These are phyloP conservation scores for Bacidia gigantensis DNA, from an alignment of 495 filamentous ascomycete genomes.

Conservation along the genomic window DNA sequence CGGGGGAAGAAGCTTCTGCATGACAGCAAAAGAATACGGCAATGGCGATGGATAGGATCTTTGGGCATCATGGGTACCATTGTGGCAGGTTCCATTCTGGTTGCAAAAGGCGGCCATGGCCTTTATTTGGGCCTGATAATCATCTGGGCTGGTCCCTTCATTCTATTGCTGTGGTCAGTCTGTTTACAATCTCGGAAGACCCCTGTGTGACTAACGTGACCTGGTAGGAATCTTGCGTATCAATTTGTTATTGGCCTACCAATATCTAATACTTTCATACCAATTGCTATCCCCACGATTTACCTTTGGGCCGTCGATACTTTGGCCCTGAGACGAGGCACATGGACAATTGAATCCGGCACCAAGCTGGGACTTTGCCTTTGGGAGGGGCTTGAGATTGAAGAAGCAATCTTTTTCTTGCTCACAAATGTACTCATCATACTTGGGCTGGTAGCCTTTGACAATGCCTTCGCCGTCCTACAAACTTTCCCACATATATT, in stretches of 20 bases:
- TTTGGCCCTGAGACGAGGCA: conserved; percentile 43
- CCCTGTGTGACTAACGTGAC: too few species aligned
- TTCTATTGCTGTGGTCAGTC: conserved; percentile 45
- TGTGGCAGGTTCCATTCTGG: conserved; percentile 24
- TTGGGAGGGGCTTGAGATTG: conserved; percentile 50
- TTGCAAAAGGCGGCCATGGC: conserved; percentile 28
- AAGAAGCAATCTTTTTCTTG: conserved; percentile 58
- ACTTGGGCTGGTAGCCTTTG: conserved; percentile 48
- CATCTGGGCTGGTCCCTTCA: conserved; percentile 49
- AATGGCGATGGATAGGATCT: conserved; percentile 26
- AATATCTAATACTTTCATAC: conserved; percentile 32
- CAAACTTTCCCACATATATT: conserved; percentile 40
- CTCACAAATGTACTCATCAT: conserved; percentile 50
- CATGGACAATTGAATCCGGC: conserved; percentile 48
- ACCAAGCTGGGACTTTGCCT: conserved; percentile 46
- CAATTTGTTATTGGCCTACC: conserved; percentile 45
- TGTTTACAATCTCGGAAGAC: too few species aligned
- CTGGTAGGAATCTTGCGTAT: conserved; percentile 35
- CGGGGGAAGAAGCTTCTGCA: conserved; percentile 14
- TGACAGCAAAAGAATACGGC: conserved; percentile 13
- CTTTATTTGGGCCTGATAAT: conserved; percentile 55
- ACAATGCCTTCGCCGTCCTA: conserved; percentile 45
- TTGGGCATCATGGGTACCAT: conserved; percentile 26
- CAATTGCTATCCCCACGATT: conserved; percentile 46
- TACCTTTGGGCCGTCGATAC: conserved; percentile 58